Conservation (phyloP, 495 filamentous ascomycete species). For the Lasiosphaeria ovina region DNA sequence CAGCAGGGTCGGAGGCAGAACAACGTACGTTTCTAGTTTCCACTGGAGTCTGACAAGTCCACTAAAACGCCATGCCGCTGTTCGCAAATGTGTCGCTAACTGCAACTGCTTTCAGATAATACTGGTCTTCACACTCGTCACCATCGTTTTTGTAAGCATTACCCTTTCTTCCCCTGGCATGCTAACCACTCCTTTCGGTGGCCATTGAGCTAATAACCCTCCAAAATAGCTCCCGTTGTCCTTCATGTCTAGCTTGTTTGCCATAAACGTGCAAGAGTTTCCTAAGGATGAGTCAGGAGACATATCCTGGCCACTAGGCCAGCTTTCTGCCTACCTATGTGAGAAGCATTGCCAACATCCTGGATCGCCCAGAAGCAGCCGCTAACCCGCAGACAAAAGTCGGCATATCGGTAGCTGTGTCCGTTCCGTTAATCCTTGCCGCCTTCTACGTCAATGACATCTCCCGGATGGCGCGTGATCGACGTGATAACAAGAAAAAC, state of each 20-base stretch:
- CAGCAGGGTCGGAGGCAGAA: constrained; percentile 13
- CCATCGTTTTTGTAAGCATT: constrained; percentile 13
- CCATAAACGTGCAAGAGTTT: neutral
- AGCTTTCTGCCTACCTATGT: neutral
- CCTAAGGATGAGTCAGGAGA: neutral
- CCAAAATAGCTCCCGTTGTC: neutral
- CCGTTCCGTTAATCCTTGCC: neutral
- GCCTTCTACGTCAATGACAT: constrained; percentile 10
- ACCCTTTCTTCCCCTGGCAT: no score
- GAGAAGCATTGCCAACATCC: neutral
- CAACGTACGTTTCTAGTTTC: neutral
- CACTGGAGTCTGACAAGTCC: neutral
- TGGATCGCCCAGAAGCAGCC: no score
- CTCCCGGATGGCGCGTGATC: neutral
- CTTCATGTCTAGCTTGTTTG: neutral
- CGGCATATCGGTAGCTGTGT: constrained; percentile 4
- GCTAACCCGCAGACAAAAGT: neutral
- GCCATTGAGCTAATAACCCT: no score
- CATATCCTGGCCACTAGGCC: neutral
- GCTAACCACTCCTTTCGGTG: no score
- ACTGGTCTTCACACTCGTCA: constrained; percentile 2
- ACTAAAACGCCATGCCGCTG: neutral
- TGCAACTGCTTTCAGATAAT: neutral
- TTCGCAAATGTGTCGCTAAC: neutral
- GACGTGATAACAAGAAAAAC: neutral